Percentiles rank a stretch among this genome's conserved stretches.
phyloP scores from a whole-genome alignment of 768 basidiomycete species.

The Russula foetens region DNA sequence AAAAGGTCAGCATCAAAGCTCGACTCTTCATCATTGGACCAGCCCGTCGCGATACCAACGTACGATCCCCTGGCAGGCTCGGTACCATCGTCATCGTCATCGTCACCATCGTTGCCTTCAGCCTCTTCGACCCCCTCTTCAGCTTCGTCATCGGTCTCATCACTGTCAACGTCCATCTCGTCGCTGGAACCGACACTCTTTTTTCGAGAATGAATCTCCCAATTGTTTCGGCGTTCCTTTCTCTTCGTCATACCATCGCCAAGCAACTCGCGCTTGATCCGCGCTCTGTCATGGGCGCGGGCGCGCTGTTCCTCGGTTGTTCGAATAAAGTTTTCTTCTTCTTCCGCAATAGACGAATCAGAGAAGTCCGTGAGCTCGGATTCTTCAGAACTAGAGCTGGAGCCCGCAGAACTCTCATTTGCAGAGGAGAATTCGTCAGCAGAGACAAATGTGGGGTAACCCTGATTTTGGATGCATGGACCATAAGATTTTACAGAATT shows the following conservation, averaged over 20 bases:
- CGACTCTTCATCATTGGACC: conserved; percentile 73
- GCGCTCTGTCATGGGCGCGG: conserved; percentile 34
- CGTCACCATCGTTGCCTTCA: conserved; percentile 44
- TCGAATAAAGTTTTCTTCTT: conserved; percentile 19
- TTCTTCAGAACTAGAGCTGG: conserved; percentile 13
- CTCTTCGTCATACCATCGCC: conserved; percentile 38
- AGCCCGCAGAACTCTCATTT: conserved; percentile 26
- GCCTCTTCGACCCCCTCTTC: conserved; percentile 37
- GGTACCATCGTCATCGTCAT: conserved; percentile 29
- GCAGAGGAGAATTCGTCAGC: conserved; percentile 21
- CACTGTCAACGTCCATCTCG: conserved; percentile 57
- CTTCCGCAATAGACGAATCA: conserved; percentile 18
- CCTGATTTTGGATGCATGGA: neutral
- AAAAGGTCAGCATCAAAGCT: conserved; percentile 79
- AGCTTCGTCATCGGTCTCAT: conserved; percentile 49
- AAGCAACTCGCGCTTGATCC: conserved; percentile 51
- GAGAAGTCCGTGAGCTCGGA: conserved; percentile 16
- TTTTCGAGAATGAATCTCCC: conserved; percentile 19
- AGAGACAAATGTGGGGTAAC: conserved; percentile 20
- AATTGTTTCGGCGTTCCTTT: conserved; percentile 24
- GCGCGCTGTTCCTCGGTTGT: conserved; percentile 15
- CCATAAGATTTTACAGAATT: neutral
- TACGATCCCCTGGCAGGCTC: conserved; percentile 33
- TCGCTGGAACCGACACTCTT: conserved; percentile 31
- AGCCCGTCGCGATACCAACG: conserved; percentile 62